Evolutionary conservation across 139 green algal genomes (phyloP).

Genomic region (Volvox africanus): DNA sequence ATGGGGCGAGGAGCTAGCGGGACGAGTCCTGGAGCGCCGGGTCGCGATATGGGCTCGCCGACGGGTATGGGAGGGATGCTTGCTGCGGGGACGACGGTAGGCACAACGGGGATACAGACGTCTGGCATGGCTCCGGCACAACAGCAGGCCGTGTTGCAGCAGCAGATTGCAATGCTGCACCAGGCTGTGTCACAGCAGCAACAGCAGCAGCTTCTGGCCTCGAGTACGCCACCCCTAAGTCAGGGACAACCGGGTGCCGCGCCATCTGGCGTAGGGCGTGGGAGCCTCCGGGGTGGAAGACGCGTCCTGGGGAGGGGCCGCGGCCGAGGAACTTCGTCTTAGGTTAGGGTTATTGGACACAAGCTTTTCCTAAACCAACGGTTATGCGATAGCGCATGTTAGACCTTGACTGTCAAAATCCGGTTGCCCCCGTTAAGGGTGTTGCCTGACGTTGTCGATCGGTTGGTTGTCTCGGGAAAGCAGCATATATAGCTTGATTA

Average conservation of each 20-base stretch:
- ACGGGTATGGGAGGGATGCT: neutral
- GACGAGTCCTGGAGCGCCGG: neutral
- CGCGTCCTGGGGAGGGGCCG: neutral
- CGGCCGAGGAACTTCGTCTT: neutral
- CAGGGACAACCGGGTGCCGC: neutral
- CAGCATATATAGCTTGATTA: too few relatives aligned
- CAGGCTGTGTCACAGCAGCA: neutral
- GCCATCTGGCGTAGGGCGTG: neutral
- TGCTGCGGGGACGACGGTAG: neutral
- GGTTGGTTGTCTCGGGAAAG: too few relatives aligned
- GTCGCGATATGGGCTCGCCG: neutral
- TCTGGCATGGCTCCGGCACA: neutral
- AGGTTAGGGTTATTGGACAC: too few relatives aligned
- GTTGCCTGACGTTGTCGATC: too few relatives aligned
- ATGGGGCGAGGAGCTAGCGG: neutral
- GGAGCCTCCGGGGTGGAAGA: neutral
- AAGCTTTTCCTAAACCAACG: too few relatives aligned
- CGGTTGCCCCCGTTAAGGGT: too few relatives aligned
- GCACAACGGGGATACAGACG: neutral
- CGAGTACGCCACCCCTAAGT: neutral
- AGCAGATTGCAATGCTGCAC: slow-evolving; percentile 14
- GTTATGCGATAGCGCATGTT: too few relatives aligned
- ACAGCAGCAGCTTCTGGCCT: neutral
- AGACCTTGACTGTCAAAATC: too few relatives aligned
- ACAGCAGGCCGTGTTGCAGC: slow-evolving; percentile 13